phyloP scores from a whole-genome alignment of 2,329 filamentous ascomycete genomes.

The Claviceps purpurea region DNA sequence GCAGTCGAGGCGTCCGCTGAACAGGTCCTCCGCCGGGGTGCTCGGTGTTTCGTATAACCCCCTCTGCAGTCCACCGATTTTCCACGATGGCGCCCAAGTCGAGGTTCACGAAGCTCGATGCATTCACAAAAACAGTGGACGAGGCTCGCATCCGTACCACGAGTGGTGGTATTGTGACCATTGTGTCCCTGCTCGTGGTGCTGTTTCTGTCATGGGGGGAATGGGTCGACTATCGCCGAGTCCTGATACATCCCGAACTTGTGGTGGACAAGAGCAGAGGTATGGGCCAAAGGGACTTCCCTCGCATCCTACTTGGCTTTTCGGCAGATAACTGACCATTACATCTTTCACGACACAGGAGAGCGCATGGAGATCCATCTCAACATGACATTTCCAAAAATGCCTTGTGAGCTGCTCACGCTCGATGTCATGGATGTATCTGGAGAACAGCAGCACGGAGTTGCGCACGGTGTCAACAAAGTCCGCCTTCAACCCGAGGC shows the following conservation, averaged over 20 bases:
- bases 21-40: background rate
- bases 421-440: slow-evolving; percentile 99
- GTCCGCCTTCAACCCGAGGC: slow-evolving; percentile 60
- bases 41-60: background rate
- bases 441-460: slow-evolving; percentile 88
- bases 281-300: slow-evolving; percentile 23
- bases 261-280: slow-evolving; percentile 95
- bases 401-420: slow-evolving; percentile 90
- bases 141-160: slow-evolving; percentile 94
- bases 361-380: slow-evolving; percentile 99
- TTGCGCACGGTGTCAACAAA: slow-evolving; percentile 86
- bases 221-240: slow-evolving; percentile 83
- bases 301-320: too few relatives aligned
- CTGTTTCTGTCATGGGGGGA: slow-evolving; percentile 85
- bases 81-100: slow-evolving; percentile 70
- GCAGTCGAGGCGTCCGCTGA: background rate
- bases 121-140: slow-evolving; percentile 98
- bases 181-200: slow-evolving; percentile 77
- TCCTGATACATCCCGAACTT: slow-evolving; percentile 80
- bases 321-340: slow-evolving; percentile 6
- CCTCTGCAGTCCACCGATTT: background rate
- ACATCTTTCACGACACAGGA: slow-evolving; percentile 33
- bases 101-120: slow-evolving; percentile 90
- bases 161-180: slow-evolving; percentile 88
- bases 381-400: slow-evolving; percentile 86